Percentiles rank a stretch among this genome's conserved stretches.
Evolutionary conservation across 306 rosid genomes (phyloP).

Genomic region (Alnus rubra): DNA sequence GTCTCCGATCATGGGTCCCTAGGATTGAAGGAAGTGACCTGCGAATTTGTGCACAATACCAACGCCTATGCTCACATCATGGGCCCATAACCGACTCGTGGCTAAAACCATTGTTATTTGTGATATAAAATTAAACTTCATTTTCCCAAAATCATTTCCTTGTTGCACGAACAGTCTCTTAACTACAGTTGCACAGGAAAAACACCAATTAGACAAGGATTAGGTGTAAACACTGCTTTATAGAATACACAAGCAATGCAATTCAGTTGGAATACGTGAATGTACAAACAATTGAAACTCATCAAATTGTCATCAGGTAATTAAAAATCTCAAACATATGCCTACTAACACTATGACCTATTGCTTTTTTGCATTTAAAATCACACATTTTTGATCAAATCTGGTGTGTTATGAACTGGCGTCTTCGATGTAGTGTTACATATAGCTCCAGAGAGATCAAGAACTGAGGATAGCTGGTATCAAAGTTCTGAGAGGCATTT

Average conservation of each 20-base stretch:
- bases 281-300: conserved; percentile 1
- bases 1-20: neutral
- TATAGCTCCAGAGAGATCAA: conserved; percentile 18
- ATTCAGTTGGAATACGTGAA: conserved; percentile 16
- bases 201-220: neutral
- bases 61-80: too few relatives aligned
- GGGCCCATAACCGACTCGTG: too few relatives aligned
- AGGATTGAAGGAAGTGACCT: neutral
- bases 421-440: neutral
- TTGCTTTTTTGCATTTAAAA: conserved; percentile 27
- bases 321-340: conserved; percentile 11
- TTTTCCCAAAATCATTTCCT: neutral
- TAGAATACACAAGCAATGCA: neutral
- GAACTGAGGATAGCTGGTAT: conserved; percentile 24
- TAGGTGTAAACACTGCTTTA: neutral
- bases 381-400: conserved; percentile 26
- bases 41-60: too few relatives aligned
- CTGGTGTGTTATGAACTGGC: conserved; percentile 23
- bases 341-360: conserved; percentile 28
- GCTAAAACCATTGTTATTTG: neutral
- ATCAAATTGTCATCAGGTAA: neutral
- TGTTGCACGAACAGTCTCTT: neutral
- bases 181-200: neutral
- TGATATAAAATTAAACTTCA: neutral
- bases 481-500: conserved; percentile 72